Conservation (phyloP, 2,329 filamentous ascomycete species). For the Parascedosporium putredinis region DNA sequence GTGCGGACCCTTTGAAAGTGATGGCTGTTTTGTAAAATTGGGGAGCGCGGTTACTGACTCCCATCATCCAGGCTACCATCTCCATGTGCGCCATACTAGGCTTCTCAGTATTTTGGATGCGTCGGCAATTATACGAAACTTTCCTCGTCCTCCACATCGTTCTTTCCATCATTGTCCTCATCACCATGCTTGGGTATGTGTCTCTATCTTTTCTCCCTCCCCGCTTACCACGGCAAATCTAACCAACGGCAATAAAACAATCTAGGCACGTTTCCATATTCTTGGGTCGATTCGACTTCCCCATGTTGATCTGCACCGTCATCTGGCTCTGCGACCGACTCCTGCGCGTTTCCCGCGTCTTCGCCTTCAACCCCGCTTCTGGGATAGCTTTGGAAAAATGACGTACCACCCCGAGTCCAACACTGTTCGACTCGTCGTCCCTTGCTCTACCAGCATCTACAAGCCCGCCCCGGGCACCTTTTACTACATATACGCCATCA, state of each 20-base stretch:
- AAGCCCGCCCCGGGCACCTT: constrained; percentile 29
- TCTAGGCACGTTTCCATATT: constrained; percentile 42
- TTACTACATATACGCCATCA: constrained; percentile 34
- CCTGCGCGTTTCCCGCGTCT: constrained; percentile 30
- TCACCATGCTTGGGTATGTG: constrained; percentile 40
- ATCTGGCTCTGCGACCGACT: constrained; percentile 41
- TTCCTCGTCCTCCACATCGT: constrained; percentile 41
- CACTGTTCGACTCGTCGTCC: constrained; percentile 30
- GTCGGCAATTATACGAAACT: constrained; percentile 40
- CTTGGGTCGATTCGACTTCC: constrained; percentile 32
- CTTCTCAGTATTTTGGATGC: constrained; percentile 40
- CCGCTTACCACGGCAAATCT: constrained; percentile 8
- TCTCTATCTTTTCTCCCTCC: neutral
- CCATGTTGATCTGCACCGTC: constrained; percentile 37
- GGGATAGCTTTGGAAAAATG: constrained; percentile 23
- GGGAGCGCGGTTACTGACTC: neutral
- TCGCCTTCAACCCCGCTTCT: constrained; percentile 28
- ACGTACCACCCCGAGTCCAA: constrained; percentile 27
- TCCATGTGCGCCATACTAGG: constrained; percentile 33
- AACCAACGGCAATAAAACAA: neutral
- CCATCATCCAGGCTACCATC: constrained; percentile 25
- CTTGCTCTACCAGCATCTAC: constrained; percentile 23
- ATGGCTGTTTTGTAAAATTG: no score
- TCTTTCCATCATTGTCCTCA: constrained; percentile 37
- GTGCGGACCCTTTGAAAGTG: constrained; percentile 14